Evolutionary conservation across 2,329 filamentous ascomycete genomes (phyloP).

Genomic region (Chaetomium sp.): DNA sequence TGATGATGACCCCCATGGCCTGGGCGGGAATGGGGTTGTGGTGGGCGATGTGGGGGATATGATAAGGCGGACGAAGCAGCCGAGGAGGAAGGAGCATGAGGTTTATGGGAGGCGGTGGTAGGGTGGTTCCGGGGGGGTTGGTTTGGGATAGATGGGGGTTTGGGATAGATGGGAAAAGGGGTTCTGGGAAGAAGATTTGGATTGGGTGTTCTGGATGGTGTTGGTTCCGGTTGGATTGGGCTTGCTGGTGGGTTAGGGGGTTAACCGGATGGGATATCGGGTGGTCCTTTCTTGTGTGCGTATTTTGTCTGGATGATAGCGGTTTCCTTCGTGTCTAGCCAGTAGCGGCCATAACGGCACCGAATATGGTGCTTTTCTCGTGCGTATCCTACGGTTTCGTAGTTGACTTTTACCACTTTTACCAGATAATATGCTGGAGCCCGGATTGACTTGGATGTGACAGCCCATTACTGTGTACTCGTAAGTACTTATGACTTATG

Average conservation of each 20-base stretch:
- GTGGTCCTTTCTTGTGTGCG: neutral
- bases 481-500: neutral
- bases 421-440: neutral
- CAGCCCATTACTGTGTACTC: neutral
- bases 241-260: neutral
- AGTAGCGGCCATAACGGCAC: neutral
- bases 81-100: conserved; percentile 33
- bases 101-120: conserved; percentile 36
- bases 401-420: neutral
- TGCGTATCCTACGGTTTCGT: neutral
- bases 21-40: conserved; percentile 21
- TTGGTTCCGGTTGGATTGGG: neutral
- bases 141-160: neutral
- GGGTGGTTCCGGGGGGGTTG: neutral
- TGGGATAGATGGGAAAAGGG: conserved; percentile 4
- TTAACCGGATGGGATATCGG: neutral
- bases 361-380: neutral
- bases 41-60: conserved; percentile 24
- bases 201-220: conserved; percentile 7
- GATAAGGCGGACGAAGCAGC: conserved; percentile 4
- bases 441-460: neutral
- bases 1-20: neutral
- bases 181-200: neutral
- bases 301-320: neutral
- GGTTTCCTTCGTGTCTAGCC: neutral